Conservation (phyloP, 1,284 basidiomycete species). For the Cutaneotrichosporon cavernicola region DNA sequence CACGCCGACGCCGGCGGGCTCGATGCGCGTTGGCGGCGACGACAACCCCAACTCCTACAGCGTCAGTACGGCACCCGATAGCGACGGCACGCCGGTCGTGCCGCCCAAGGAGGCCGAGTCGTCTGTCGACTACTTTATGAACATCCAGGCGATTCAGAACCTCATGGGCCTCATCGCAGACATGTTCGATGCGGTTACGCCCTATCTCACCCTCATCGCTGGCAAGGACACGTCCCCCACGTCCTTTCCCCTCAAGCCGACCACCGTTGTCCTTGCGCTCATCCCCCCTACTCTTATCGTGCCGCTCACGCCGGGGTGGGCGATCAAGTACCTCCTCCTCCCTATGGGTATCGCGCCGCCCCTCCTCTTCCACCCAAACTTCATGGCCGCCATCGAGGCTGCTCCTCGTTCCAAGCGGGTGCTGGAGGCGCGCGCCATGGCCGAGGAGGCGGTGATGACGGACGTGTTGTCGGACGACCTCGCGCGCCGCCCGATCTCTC, state of each 20-base stretch:
- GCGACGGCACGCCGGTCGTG: constrained; percentile 34
- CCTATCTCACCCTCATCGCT: constrained; percentile 31
- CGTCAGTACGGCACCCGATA: constrained; percentile 25
- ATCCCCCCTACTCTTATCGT: constrained; percentile 47
- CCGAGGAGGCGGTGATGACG: constrained; percentile 40
- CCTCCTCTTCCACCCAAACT: constrained; percentile 49
- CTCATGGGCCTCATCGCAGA: constrained; percentile 47
- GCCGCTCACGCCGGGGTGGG: constrained; percentile 41
- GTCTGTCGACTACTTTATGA: constrained; percentile 53
- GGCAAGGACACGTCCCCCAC: constrained; percentile 35
- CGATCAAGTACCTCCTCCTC: constrained; percentile 48
- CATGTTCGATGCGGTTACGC: constrained; percentile 26
- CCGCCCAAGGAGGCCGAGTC: constrained; percentile 48
- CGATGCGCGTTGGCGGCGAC: constrained; percentile 11
- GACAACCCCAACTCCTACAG: constrained; percentile 13
- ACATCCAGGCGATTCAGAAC: constrained; percentile 55
- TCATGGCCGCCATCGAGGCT: constrained; percentile 30
- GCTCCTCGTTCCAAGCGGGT: constrained; percentile 30
- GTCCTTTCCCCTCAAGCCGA: constrained; percentile 45
- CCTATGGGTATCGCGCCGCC: constrained; percentile 44
- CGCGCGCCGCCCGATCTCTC: constrained; percentile 32
- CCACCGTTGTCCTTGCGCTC: constrained; percentile 43
- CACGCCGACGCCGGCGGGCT: constrained; percentile 10
- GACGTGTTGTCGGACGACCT: constrained; percentile 45
- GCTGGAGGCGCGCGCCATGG: constrained; percentile 25